Conservation (phyloP, 192 early-diverging fungal species). For the Coemansia sp. region DNA sequence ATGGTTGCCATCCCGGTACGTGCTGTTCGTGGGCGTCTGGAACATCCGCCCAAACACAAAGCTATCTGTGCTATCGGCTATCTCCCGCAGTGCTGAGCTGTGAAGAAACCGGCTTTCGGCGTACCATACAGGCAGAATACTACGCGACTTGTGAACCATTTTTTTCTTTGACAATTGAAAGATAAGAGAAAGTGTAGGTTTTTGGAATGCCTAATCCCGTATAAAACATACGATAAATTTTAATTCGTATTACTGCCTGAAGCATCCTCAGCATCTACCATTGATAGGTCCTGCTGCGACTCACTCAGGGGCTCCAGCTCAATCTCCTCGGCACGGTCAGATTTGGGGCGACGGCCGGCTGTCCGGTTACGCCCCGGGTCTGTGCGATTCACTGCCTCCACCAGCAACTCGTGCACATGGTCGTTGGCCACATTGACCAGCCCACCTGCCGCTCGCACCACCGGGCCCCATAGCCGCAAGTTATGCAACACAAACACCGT, state of each 20-base stretch:
- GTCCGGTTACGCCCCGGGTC: slow-evolving; percentile 22
- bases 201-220: not conserved
- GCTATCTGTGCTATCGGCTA: slow-evolving; percentile 16
- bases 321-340: slow-evolving; percentile 12
- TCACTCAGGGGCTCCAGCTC: slow-evolving; percentile 30
- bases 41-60: slow-evolving; percentile 30
- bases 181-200: slow-evolving; percentile 1
- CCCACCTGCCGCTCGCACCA: slow-evolving; percentile 49
- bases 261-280: not conserved
- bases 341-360: not conserved
- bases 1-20: slow-evolving; percentile 27
- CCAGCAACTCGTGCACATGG: slow-evolving; percentile 44
- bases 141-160: slow-evolving; percentile 15
- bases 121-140: slow-evolving; percentile 31
- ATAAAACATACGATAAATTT: not conserved
- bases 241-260: not conserved
- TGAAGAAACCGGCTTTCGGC: slow-evolving; percentile 27
- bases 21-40: slow-evolving; percentile 20
- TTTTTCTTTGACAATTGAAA: not conserved
- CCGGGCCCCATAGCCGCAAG: slow-evolving; percentile 67
- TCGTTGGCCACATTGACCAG: slow-evolving; percentile 49
- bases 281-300: not conserved
- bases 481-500: slow-evolving; percentile 61
- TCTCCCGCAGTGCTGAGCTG: slow-evolving; percentile 9
- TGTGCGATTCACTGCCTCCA: slow-evolving; percentile 55